Base-by-base conservation (phyloP, 2,329 filamentous ascomycete species). In the Diaporthe helianthi region DNA sequence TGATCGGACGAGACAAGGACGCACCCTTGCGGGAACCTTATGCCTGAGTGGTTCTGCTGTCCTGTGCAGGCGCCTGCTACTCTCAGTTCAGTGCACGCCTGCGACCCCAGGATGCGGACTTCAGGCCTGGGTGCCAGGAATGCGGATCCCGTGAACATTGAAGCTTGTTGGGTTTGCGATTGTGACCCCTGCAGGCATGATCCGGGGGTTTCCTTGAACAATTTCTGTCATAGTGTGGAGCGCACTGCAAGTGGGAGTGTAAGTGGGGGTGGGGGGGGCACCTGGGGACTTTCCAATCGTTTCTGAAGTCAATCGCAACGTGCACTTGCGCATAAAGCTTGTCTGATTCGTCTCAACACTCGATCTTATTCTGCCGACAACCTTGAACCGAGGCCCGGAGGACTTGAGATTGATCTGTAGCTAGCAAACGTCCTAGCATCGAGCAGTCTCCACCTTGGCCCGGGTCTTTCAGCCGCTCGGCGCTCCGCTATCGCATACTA, bases 401-500 rank as follows among this genome's bases (percentile, higher is more conserved):
- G 13, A n/a, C n/a, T n/a, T n/a, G n/a, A n/a, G n/a, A n/a, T n/a
- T n/a, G n/a, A n/a, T n/a, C n/a, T n/a, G n/a, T 24, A 36, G 15
- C 29, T 63, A 33, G 58, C 41, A 29, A 41, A 24, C 5, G 22
- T 41, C n/a, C n/a, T n/a, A n/a, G n/a, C n/a, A 19, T 41, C 6
- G 19, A 22, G 10, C 19, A 61, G 26, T 22, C 64, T 49, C 64
- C 63, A 54, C 63, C 26, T 49, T 19, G 12, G 6, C 41, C 44
- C 29, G 22, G 65, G 65, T 22, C 17, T 13, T 19, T 19, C 29
- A 51, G 41, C 31, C 12, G 49, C 64, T 66, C 64, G 13, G 36
- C 38, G 24, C 69, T 68, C 69, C 69, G 69, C 49, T 71, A 71
- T 68, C 69, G 69, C 69, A 19, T 29, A 13, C 36, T 2, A 10